Base-by-base conservation (phyloP, 345 rosid species). In the Eucalyptus cloeziana region DNA sequence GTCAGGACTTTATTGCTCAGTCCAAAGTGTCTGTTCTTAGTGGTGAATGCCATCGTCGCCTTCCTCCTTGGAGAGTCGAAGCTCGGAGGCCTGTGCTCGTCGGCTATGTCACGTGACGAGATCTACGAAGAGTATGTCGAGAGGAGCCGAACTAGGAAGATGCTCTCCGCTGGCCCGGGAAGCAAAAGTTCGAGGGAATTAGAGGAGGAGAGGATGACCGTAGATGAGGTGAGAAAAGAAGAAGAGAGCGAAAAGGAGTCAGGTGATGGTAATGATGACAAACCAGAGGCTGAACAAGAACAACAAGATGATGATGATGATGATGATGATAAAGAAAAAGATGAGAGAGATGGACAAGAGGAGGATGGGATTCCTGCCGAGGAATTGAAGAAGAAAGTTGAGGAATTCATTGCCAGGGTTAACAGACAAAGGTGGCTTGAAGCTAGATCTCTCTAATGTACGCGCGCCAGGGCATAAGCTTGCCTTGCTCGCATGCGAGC, bases 381-480 rank as follows among this genome's bases (percentile, higher is more conserved):
- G 86, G 96, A 95, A 49, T 88, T 95, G 51, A 92, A 93, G 60
- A 94, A 87, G 89, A 95, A 91, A 86, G 90, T 91, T 37, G 97
- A 95, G 79, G 96, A 93, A n/a, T 95, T 95, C 91, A 95, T 95
- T 83, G 95, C 95, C 25, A 95, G 94, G 90, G 93, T 95, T 87
- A 94, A 94, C 60, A 93, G 87, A 88, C 94, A 94, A 92, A 90
- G 97, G 92, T 91, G 90, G 94, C 88, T 93, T 83, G 96, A 95
- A 92, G 92, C 88, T 15, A 90, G 89, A 69, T 90, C 80, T 43
- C 69, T 43, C 24, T 90, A 17, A 79, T 90, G 30, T 6, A 47
- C 45, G 47, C 24, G 44, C 27, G 27, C 43, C 10, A 76, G 83
- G 83, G 83, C 83, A 37, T 76, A 40, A 76, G 45, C 24, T 76